phyloP scores from a whole-genome alignment of 176 grass and related monocot genomes.

The Pontederia crassipes region DNA sequence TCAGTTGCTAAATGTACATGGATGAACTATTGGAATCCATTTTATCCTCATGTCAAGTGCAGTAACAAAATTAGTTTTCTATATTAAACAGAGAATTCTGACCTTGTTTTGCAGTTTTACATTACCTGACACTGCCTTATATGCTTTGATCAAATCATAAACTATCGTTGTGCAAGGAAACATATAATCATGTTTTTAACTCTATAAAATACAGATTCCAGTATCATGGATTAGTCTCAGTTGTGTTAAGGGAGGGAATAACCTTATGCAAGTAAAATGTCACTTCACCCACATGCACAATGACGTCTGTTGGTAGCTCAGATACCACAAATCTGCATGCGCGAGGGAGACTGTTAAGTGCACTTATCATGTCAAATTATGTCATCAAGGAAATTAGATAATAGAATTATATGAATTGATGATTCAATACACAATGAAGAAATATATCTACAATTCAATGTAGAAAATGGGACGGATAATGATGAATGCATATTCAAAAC shows the following conservation, averaged over 20 bases:
- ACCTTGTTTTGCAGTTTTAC: too few relatives aligned
- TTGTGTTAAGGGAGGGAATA: slow-evolving; percentile 4
- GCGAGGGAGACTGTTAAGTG: slow-evolving; percentile 15
- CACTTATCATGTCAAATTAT: slow-evolving; percentile 1
- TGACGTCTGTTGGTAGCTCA: slow-evolving; percentile 79
- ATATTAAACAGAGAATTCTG: too few relatives aligned
- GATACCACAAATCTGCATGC: slow-evolving; percentile 65
- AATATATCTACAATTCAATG: too few relatives aligned
- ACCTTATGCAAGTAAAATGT: slow-evolving; percentile 96
- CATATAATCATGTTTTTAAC: neutral
- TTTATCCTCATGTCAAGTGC: too few relatives aligned
- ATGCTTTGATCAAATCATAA: too few relatives aligned
- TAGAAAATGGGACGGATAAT: too few relatives aligned
- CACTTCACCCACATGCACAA: slow-evolving; percentile 51
- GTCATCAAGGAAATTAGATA: neutral
- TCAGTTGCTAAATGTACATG: neutral
- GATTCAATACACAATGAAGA: too few relatives aligned
- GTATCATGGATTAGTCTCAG: neutral
- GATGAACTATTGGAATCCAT: too few relatives aligned
- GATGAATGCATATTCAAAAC: too few relatives aligned
- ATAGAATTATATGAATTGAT: neutral
- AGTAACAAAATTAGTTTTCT: too few relatives aligned
- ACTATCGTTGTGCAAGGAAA: neutral
- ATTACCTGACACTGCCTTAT: too few relatives aligned
- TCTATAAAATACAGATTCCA: neutral